Evolutionary conservation across 2,329 filamentous ascomycete species (phyloP), one percentile per base, ranked within the genome.

Genomic region (Neopestalotiopsis rosae): DNA sequence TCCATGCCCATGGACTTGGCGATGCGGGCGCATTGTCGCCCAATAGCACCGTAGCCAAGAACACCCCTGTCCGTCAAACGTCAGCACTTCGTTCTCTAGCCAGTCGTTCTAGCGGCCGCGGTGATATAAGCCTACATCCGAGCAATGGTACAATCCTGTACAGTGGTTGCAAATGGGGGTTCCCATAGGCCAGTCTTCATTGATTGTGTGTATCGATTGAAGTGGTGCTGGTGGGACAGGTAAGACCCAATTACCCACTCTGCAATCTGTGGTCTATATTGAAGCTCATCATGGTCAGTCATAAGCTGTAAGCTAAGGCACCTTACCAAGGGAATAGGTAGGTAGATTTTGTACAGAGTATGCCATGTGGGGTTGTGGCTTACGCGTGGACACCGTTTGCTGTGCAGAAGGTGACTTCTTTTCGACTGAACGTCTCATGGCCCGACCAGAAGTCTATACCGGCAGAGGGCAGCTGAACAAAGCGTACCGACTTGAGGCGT

Each of bases 1-100:
- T 88, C 83, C 87, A 91, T 90, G 12, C 91, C 91, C 74, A 91
- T 79, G 4, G 88, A 87, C 5, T 83, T 83, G 7, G 86, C 85
- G 6, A 91, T 83, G 7, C 80, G 78, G 3, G 82, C 83, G 20
- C 78, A 74, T 61, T 85, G 81, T 6, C 83, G 76, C 1, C 83
- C 83, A 67, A 85, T 84, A 52, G 80, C 80, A 17, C 83, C 82
- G 72, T 85, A 85, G 20, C 83, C 82, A 4, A 85, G 77, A 61
- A 84, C 78, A 30, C 80, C 79, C 3, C 79, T 81, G 61, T 3
- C 45, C 45, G 17, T 5, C 14, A 17, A 24, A 20, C 20, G 45
- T 52, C 45, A 52, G 45, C 45, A n/a, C 14, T 52, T 52, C 59
- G 17, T 20, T 20, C 28, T 62, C 12, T 62, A 34, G 34, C 14